Evolutionary conservation across 805 yeast species (phyloP).

Genomic region (Metschnikowia lunata): DNA sequence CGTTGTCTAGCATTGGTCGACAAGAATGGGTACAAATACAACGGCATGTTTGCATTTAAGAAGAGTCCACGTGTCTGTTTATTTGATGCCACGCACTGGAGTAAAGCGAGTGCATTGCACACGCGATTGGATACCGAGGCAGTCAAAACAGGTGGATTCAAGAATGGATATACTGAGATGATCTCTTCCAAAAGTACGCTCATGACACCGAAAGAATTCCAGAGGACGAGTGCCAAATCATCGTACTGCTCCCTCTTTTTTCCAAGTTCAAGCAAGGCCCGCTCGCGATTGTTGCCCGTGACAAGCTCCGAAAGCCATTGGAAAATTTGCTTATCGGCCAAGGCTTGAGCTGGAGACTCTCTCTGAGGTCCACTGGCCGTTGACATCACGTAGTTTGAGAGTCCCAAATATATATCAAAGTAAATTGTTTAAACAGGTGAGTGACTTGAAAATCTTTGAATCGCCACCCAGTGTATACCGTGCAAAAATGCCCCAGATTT

Average conservation of each 20-base stretch:
- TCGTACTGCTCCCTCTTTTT: conserved; percentile 93
- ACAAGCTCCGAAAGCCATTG: conserved; percentile 88
- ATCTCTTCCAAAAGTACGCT: conserved; percentile 86
- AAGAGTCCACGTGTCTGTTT: conserved; percentile 83
- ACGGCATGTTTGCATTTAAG: conserved; percentile 84
- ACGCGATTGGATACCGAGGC: conserved; percentile 89
- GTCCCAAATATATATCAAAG: too few species aligned
- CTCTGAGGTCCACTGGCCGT: neutral
- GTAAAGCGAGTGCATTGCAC: conserved; percentile 88
- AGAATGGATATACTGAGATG: conserved; percentile 80
- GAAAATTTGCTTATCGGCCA: conserved; percentile 72
- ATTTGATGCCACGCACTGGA: conserved; percentile 96
- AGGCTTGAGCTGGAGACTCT: conserved; percentile 22
- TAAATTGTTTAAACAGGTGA: too few species aligned
- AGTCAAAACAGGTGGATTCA: conserved; percentile 81
- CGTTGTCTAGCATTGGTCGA: conserved; percentile 88
- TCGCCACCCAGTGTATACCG: too few species aligned
- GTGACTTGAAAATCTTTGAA: too few species aligned
- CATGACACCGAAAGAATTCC: conserved; percentile 98
- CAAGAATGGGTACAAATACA: conserved; percentile 88
- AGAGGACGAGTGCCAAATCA: conserved; percentile 84
- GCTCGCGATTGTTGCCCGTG: conserved; percentile 87
- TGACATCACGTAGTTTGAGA: too few species aligned
- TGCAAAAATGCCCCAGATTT: too few species aligned
- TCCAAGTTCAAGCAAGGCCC: conserved; percentile 87